Evolutionary conservation across 805 yeast species (phyloP), one percentile per base, ranked within the genome.

Genomic region (Candida takata): DNA sequence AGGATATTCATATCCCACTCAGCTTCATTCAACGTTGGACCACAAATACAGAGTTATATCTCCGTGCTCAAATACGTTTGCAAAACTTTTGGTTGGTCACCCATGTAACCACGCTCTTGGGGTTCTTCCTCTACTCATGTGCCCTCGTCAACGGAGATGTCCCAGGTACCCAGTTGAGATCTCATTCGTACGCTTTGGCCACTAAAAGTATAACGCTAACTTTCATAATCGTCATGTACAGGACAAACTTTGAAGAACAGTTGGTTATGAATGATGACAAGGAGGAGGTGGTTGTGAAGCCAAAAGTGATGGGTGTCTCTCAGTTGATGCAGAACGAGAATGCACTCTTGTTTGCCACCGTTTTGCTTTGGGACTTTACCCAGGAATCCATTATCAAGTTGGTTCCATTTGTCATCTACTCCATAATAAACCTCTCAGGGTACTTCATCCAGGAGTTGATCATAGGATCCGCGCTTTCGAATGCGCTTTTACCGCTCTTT

Each of bases 321-420:
- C 62, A 59, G 31, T 48, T 61, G 5, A 44, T 66, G 31, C 62
- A 56, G 43, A 59, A 68, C n/a, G 70, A 65, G 36, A 64, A 66
- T 38, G 54, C 65, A 0, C 68, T 62, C 27, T 38, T 66, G 30
- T 48, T 65, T 27, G 57, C 58, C 1, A 62, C 57, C 45, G 48
- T 66, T 2, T 41, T 52, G n/a, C 49, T 67, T 17, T 65, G 70
- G 70, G 30, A 57, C 19, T 48, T 52, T 8, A 62, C 70, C 0
- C 46, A 52, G 4, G 38, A 46, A 3, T 56, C 54, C 14, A 14
- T 58, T n/a, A 35, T 60, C 25, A 67, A 67, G 40, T 40, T 67
- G 29, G 37, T 60, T 19, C 70, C 72, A 2, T 66, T 65, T 44
- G 55, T 59, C n/a, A 51, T 59, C 8, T 67, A 65, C 41, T 65